These are phyloP conservation scores for Hemileccinum impolitum DNA, from an alignment of 768 basidiomycete genomes.

Conservation along the genomic window DNA sequence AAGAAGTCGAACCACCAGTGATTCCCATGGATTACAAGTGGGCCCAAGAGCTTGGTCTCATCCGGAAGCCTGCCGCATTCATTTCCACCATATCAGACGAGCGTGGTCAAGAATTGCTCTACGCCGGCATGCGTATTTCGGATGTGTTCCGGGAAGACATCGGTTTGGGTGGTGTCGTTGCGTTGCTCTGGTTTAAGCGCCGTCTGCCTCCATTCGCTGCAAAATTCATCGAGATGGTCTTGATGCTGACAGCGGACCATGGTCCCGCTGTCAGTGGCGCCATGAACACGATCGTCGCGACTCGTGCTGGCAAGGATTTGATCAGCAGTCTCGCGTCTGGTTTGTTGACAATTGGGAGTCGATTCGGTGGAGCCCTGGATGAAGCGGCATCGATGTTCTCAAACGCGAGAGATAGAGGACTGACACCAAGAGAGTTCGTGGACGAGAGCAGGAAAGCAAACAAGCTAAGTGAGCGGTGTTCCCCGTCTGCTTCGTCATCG, in stretches of 20 bases:
- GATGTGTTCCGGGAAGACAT: slow-evolving; percentile 98
- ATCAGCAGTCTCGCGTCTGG: slow-evolving; percentile 96
- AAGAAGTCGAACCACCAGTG: slow-evolving; percentile 85
- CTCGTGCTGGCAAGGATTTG: slow-evolving; percentile 98
- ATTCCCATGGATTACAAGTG: slow-evolving; percentile 99
- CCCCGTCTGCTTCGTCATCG: neutral
- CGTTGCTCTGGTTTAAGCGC: slow-evolving; percentile 97
- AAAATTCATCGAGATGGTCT: slow-evolving; percentile 99
- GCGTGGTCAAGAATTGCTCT: slow-evolving; percentile 96
- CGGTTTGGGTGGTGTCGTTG: slow-evolving; percentile 95
- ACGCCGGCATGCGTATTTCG: slow-evolving; percentile 98
- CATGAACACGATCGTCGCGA: slow-evolving; percentile 99
- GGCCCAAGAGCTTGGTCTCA: slow-evolving; percentile 97
- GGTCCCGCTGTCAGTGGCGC: slow-evolving; percentile 97
- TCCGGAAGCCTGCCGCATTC: slow-evolving; percentile 98
- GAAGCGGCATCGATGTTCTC: slow-evolving; percentile 98
- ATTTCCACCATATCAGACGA: slow-evolving; percentile 99
- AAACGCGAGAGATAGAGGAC: slow-evolving; percentile 81
- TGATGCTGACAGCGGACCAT: slow-evolving; percentile 99
- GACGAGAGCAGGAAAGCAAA: slow-evolving; percentile 90
- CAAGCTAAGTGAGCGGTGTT: slow-evolving; percentile 73
- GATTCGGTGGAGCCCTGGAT: slow-evolving; percentile 98
- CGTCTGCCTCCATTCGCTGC: slow-evolving; percentile 88
- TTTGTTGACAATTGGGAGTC: slow-evolving; percentile 95
- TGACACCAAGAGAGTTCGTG: slow-evolving; percentile 98